Evolutionary conservation across 805 yeast genomes (phyloP), one percentile per base, ranked within the genome.

Genomic region (Wickerhamomyces alni): DNA sequence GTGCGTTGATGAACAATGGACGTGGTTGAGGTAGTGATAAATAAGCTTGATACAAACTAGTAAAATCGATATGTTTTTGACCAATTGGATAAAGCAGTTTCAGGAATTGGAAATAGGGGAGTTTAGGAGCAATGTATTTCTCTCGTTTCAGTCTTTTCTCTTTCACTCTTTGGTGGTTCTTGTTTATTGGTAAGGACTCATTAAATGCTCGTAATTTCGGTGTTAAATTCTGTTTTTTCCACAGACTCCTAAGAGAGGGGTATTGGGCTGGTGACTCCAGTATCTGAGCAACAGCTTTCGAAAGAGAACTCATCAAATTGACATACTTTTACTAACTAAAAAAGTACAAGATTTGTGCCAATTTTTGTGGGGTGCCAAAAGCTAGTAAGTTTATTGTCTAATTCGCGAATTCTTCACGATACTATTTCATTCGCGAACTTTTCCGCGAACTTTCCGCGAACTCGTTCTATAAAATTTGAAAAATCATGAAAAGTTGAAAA

Each of bases 1-100:
- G 43, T 1, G 55, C 44, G 5, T 46, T 41, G 16, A 66, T 51
- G 32, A 55, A 54, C 12, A 45, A 36, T 6, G 67, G 64, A 25
- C 57, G 57, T 11, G 65, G 66, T 16, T 42, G 32, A 3, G 71
- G 70, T 5, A 66, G 40, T 2, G 37, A 21, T 12, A 49, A 30
- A 42, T 62, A 63, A 3, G 52, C 52, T 1, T 42, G 33, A 30
- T 41, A 56, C 8, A 60, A 38, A n/a, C 32, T 24, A 12, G 37
- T 33, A 32, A 45, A 47, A 29, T 41, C 22, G 11, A 49, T 40
- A 27, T 29, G 17, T 4, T 24, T 9, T 2, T 39, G 38, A 8
- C 18, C 33, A 13, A 38, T 11, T 2, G 53, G 53, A 27, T 49
- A 49, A 8, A 59, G 40, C 15, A 44, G 34, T 21, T 48, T 30